Base-by-base conservation (phyloP, 148 eudicot genomes). In the Nepenthes gracilis region DNA sequence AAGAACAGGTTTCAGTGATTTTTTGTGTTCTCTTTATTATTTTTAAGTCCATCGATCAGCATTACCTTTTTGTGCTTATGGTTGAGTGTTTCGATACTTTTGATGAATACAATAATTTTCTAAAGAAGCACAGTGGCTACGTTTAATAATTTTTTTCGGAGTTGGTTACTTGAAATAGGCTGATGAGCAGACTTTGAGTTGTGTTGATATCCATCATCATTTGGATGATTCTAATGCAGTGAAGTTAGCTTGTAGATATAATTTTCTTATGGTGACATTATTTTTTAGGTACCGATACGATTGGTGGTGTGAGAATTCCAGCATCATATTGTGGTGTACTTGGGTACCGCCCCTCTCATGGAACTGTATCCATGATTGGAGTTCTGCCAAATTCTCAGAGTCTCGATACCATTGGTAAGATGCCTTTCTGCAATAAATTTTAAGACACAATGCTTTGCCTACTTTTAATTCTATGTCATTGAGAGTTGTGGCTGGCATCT, bases 301-400 rank as follows among this genome's bases (percentile, higher is more conserved):
- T 74, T 71, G 97, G 95, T n/a, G 72, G 88, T 60, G 77, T 84
- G 59, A 82, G 97, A 74, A 74, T 83, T 52, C 86, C 97, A 11
- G 97, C 95, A 57, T 76, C 97, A 43, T 81, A 72, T 74, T 90
- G 97, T 77, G 97, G 95, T 60, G 64, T 90, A 59, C 76, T 90
- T 65, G 97, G 97, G 47, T 90, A 75, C 62, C 87, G 97, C 23
- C 78, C 97, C 2, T 90, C 97, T 50, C 95, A 90, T 77, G 90
- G 95, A 35, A 51, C 79, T 64, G 69, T 84, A 63, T 75, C 85
- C 63, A 83, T 86, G 76, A 61, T 77, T 61, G 97, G 97, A 35
- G 83, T 90, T 63, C 66, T 84, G 59, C 80, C 95, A 64, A 84
- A 70, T 60, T 82, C 97, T 37, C 97, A 90, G 63, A 87, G 95